Evolutionary conservation across 23 red algal species (phyloP), one percentile per base, ranked within the genome.

Genomic region (Cyanidioschyzon merolae): DNA sequence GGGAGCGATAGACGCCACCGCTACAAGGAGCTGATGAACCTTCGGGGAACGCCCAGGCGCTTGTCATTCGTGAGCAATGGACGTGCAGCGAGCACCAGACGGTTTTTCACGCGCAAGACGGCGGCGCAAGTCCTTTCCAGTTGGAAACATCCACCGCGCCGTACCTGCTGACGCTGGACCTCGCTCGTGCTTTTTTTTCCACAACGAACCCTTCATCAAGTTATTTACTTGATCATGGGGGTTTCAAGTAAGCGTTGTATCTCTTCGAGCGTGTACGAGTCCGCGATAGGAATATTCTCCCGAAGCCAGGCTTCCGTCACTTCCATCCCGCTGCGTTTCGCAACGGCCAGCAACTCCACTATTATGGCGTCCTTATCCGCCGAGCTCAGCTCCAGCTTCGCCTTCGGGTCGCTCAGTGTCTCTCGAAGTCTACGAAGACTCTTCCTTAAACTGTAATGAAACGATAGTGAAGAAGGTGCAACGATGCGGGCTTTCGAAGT

Each of bases 241-340:
- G 45, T 54, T 21, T 54, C 21, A 7, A 54, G 21, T 15, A 54
- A 21, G 12, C 12, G 21, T 54, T 7, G 12, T 7, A 71, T 7
- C 63, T 71, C 63, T 71, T 32, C 32, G n/a, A 71, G 21, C 63
- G 21, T 25, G 63, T 71, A 71, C 63, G n/a, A 35, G 32, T 71
- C 63, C 63, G 21, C 32, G 7, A 71, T 71, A 32, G 21, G 63
- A 27, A 71, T 32, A 15, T 71, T 71, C 63, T 71, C 63, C 3
- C 63, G 63, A 3, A 71, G 29, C 63, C 63, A 71, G 7, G 21
- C 29, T 32, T 71, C 63, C 63, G 63, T 71, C n/a, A 71, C 32
- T 3, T 32, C 29, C 2, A 35, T 71, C n/a, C 63, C 63, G 63
- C n/a, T 7, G 12, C 63, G 63, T 35, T 71, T 25, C n/a, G 63